Evolutionary conservation across 202 grass and related monocot genomes (phyloP), one percentile per base, ranked within the genome.

Genomic region (Saccharum hybrid): DNA sequence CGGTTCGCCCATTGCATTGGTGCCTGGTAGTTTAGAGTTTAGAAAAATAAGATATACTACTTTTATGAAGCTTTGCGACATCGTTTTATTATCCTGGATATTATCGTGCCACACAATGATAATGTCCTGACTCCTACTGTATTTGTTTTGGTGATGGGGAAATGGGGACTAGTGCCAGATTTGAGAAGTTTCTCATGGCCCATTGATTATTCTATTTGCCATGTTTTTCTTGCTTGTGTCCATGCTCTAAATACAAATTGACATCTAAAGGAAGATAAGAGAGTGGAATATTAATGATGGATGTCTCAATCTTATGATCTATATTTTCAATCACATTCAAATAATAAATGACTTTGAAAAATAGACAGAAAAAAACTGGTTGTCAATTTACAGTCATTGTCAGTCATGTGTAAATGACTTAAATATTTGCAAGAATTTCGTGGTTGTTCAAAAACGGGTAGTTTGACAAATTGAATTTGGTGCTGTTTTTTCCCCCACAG

Each of bases 41-140:
- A 72, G 38, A 60, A 39, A 39, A 33, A 34, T 39, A 12, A 39
- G 18, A 19, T 42, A n/a, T n/a, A 8, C 57, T 28, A 57, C 0
- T 86, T 73, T 85, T 63, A 16, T 66, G n/a, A 72, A 67, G 14
- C 48, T 59, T 21, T 59, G 13, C 2, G 16, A 15, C 57, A 51
- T 73, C 56, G 9, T 73, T 74, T 23, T 41, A 36, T 66, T 66
- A 71, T 46, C 30, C 3, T 40, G 10, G 13, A 39, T 22, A 52
- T 71, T n/a, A 64, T 7, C 79, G 56, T 38, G 16, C 49, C 39
- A 72, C 6, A 71, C 19, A 36, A 63, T 13, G n/a, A 16, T 37
- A 71, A 41, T 33, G 8, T 71, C 18, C 45, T 67, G 43, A 9
- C 42, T 31, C 42, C 22, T 48, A 31, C 30, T 30, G 2, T 48